phyloP scores from a whole-genome alignment of 306 rosid species.

The Cicer arietinum region DNA sequence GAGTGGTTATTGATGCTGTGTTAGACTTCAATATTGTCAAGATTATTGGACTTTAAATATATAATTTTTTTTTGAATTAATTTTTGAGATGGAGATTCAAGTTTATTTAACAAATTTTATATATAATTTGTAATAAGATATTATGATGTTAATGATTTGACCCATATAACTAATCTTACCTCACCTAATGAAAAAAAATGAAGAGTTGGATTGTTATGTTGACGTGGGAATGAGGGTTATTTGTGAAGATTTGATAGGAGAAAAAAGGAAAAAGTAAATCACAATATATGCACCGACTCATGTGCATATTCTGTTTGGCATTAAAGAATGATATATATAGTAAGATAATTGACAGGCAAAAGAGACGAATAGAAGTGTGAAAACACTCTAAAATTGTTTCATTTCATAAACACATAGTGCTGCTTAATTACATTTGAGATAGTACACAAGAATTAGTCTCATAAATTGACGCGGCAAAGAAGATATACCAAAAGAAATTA shows the following conservation, averaged over 20 bases:
- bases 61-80: too few species aligned
- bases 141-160: too few species aligned
- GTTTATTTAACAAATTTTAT: too few species aligned
- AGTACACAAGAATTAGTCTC: constrained; percentile 45
- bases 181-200: background rate
- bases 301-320: constrained; percentile 39
- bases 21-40: too few species aligned
- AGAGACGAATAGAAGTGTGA: constrained; percentile 16
- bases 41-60: too few species aligned
- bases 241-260: background rate
- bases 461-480: constrained; percentile 35
- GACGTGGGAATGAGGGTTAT: background rate
- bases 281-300: background rate
- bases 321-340: constrained; percentile 24
- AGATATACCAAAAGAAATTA: constrained; percentile 29
- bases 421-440: constrained; percentile 8
- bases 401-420: background rate
- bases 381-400: constrained; percentile 28
- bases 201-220: background rate
- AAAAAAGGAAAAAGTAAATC: constrained; percentile 35
- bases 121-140: too few species aligned
- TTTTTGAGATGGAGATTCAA: too few species aligned
- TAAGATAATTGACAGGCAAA: constrained; percentile 39
- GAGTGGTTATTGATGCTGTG: too few species aligned
- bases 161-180: background rate